phyloP scores from a whole-genome alignment of 179 eudicot species.

The Silene noctiflora region DNA sequence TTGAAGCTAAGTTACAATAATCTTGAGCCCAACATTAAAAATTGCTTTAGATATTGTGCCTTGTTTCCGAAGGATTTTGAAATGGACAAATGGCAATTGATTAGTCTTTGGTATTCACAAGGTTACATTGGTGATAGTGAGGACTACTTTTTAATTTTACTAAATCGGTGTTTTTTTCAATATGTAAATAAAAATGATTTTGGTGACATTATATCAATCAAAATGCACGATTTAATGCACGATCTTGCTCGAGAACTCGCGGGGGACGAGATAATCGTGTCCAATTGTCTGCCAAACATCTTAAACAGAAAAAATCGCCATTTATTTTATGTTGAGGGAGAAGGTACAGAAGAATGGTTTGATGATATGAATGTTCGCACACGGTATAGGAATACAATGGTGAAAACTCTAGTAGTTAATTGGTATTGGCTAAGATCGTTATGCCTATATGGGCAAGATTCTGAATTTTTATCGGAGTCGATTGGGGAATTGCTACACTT shows the following conservation, averaged over 20 bases:
- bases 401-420: constrained; percentile 13
- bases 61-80: constrained; percentile 3
- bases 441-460: background rate
- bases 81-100: background rate
- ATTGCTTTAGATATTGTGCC: constrained; percentile 17
- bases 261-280: constrained; percentile 7
- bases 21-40: background rate
- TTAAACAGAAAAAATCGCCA: background rate
- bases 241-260: constrained; percentile 32
- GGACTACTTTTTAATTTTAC: constrained; percentile 25
- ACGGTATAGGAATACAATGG: background rate
- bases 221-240: constrained; percentile 46
- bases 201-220: constrained; percentile 25
- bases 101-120: constrained; percentile 21
- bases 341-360: background rate
- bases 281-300: background rate
- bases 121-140: constrained; percentile 19
- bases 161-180: constrained; percentile 38
- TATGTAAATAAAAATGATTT: constrained; percentile 12
- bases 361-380: background rate
- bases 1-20: constrained; percentile 10
- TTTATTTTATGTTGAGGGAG: background rate
- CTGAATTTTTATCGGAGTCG: constrained; percentile 11
- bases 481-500: constrained; percentile 28
- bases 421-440: constrained; percentile 22